Conservation (phyloP, 345 rosid species). For the Crucihimalaya himalaica region DNA sequence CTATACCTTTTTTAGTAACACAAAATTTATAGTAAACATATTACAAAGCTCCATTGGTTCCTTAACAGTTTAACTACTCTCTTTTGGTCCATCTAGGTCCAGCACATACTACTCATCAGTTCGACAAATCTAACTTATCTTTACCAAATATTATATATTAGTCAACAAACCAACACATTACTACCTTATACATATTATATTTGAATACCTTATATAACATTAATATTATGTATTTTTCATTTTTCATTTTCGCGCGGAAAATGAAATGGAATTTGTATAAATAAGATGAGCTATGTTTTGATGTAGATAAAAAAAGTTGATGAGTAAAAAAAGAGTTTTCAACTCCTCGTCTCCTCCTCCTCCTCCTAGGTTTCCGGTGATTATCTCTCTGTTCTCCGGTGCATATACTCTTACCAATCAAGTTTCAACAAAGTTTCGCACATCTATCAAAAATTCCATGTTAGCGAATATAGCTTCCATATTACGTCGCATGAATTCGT, state of each 20-base stretch:
- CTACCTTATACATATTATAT: background rate
- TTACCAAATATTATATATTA: background rate
- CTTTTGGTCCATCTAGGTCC: background rate
- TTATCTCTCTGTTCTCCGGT: conserved; percentile 3
- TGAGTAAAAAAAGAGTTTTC: background rate
- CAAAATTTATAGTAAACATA: too few relatives aligned
- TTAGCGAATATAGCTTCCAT: background rate
- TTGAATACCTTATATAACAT: background rate
- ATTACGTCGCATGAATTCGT: background rate
- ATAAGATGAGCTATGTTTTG: background rate
- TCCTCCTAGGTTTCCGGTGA: background rate
- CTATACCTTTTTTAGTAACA: background rate
- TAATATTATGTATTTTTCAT: background rate
- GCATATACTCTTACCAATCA: background rate
- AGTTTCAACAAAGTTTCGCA: background rate
- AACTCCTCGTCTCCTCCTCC: too few relatives aligned
- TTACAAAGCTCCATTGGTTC: background rate
- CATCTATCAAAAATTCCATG: background rate
- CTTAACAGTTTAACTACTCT: background rate
- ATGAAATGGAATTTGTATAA: background rate
- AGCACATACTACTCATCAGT: background rate
- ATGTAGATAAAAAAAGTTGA: background rate
- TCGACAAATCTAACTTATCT: background rate
- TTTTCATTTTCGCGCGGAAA: background rate
- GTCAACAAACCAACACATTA: background rate